phyloP scores from a whole-genome alignment of 2,329 filamentous ascomycete species.

The Alternaria sp. region DNA sequence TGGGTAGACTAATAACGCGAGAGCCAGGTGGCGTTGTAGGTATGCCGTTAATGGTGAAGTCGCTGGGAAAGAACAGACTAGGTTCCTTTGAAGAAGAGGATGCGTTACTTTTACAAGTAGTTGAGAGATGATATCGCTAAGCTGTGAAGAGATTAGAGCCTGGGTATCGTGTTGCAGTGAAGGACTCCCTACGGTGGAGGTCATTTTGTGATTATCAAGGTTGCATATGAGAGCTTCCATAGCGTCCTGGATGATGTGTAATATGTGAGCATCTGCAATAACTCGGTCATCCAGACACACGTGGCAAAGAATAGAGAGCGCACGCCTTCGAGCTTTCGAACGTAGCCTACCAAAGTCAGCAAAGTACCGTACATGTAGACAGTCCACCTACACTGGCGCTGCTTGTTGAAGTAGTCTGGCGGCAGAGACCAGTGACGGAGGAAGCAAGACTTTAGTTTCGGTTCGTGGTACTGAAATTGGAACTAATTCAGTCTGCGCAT shows the following conservation, averaged over 20 bases:
- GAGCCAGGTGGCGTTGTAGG: conserved; percentile 70
- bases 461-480: conserved; percentile 11
- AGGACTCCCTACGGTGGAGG: conserved; percentile 30
- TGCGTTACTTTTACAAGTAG: conserved; percentile 52
- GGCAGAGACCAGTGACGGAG: conserved; percentile 31
- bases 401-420: conserved; percentile 31
- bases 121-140: conserved; percentile 31
- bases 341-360: conserved; percentile 28
- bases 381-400: conserved; percentile 32
- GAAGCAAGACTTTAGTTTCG: conserved; percentile 20
- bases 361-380: background rate
- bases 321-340: conserved; percentile 26
- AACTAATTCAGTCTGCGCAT: conserved; percentile 3
- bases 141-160: conserved; percentile 33
- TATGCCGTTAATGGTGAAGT: conserved; percentile 60
- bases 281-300: conserved; percentile 43
- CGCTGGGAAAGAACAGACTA: conserved; percentile 66
- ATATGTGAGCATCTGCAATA: conserved; percentile 21
- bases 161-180: conserved; percentile 12
- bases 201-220: conserved; percentile 30
- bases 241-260: conserved; percentile 38
- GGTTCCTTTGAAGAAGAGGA: conserved; percentile 61
- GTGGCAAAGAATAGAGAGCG: conserved; percentile 36
- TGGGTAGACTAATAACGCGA: conserved; percentile 64
- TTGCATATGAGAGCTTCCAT: conserved; percentile 41